These are phyloP conservation scores for Ganoderma leucocontextum DNA, from an alignment of 1,284 basidiomycete species.

Conservation along the genomic window DNA sequence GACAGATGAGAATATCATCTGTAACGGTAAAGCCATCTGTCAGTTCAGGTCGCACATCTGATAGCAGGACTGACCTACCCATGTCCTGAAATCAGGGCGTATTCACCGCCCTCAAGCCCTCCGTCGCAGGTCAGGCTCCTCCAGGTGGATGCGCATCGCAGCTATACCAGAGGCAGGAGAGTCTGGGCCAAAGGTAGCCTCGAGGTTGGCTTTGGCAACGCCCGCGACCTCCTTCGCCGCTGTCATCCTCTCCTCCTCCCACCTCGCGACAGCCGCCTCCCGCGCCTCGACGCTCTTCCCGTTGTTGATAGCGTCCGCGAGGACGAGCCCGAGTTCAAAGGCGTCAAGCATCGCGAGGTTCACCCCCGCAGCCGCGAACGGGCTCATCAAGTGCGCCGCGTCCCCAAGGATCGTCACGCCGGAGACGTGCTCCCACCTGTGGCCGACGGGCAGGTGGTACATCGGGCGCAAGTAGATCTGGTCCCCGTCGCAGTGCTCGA, in stretches of 20 bases:
- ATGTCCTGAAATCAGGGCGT: too few relatives aligned
- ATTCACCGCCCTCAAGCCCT: not conserved
- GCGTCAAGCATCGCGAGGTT: slow-evolving; percentile 7
- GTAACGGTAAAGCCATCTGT: too few relatives aligned
- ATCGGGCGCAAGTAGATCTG: slow-evolving; percentile 3
- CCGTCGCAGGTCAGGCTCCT: not conserved
- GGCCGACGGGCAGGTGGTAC: slow-evolving; percentile 1
- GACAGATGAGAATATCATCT: too few relatives aligned
- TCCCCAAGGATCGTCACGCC: slow-evolving; percentile 5
- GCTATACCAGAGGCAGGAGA: not conserved
- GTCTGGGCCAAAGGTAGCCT: not conserved
- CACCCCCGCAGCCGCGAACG: slow-evolving; percentile 5
- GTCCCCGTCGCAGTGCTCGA: slow-evolving; percentile 6
- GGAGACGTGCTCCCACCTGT: not conserved
- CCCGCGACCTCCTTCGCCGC: not conserved
- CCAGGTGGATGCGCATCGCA: not conserved
- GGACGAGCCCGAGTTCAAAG: slow-evolving; percentile 2
- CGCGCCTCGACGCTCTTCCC: not conserved
- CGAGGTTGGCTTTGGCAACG: not conserved
- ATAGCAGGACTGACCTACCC: too few relatives aligned
- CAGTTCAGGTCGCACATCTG: too few relatives aligned
- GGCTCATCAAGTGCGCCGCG: slow-evolving; percentile 10
- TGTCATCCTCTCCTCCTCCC: slow-evolving; percentile 14
- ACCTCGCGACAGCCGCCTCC: not conserved
- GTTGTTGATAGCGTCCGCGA: not conserved